Evolutionary conservation across 495 filamentous ascomycete species (phyloP).

Genomic region (Xylaria longipes): DNA sequence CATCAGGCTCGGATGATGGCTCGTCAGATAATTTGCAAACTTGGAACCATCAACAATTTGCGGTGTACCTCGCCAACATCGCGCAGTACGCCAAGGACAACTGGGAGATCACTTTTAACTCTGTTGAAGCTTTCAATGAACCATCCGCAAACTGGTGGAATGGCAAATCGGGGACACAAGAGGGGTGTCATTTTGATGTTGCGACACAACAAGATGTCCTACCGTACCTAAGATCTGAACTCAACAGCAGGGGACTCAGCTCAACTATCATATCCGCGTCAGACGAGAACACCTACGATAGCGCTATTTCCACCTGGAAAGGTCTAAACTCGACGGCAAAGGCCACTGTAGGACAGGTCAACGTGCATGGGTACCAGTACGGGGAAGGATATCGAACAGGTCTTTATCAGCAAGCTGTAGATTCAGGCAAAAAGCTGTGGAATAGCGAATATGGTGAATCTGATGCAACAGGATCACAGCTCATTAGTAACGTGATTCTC

Average conservation of each 20-base stretch:
- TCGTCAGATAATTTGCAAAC: constrained; percentile 43
- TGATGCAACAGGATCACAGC: constrained; percentile 40
- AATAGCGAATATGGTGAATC: constrained; percentile 50
- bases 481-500: constrained; percentile 44
- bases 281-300: constrained; percentile 44
- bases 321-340: constrained; percentile 35
- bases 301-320: constrained; percentile 40
- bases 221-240: constrained; percentile 37
- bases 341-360: constrained; percentile 37
- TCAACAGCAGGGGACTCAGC: constrained; percentile 38
- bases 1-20: constrained; percentile 41
- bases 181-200: constrained; percentile 44
- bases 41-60: constrained; percentile 46
- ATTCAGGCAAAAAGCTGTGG: constrained; percentile 43
- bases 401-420: constrained; percentile 32
- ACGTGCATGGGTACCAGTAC: constrained; percentile 51
- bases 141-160: constrained; percentile 47
- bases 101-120: constrained; percentile 43
- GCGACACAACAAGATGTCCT: constrained; percentile 32
- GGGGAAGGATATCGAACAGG: constrained; percentile 35
- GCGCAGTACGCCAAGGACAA: constrained; percentile 43
- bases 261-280: constrained; percentile 38
- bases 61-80: constrained; percentile 49
- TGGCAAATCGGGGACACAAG: constrained; percentile 42
- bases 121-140: constrained; percentile 50